Evolutionary conservation across 345 rosid species (phyloP).

Genomic region (Citrus sp.): DNA sequence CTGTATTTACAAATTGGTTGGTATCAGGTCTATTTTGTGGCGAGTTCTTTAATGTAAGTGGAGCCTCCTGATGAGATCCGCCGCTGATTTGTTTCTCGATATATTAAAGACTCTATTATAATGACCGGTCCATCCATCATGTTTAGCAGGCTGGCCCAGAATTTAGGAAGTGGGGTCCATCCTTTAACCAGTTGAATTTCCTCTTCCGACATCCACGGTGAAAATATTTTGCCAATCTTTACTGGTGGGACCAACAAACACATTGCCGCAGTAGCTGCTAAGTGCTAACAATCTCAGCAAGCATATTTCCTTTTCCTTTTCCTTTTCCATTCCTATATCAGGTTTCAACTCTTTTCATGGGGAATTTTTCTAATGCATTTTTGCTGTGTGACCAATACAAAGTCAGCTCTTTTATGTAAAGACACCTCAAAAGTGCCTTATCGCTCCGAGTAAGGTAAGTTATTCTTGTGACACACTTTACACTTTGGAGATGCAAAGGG

Average conservation of each 20-base stretch:
- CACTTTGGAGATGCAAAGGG: slow-evolving; percentile 1
- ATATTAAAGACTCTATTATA: background rate
- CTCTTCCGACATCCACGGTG: background rate
- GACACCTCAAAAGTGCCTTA: background rate
- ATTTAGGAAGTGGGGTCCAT: slow-evolving; percentile 12
- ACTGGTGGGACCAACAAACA: background rate
- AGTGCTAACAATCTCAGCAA: background rate
- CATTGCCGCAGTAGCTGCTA: background rate
- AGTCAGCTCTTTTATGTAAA: background rate
- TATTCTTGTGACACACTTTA: slow-evolving; percentile 11
- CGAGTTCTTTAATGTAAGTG: background rate
- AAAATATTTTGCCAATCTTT: background rate
- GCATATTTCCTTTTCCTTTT: background rate
- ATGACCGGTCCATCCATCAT: background rate
- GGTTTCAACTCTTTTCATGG: background rate
- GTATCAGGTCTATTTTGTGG: background rate
- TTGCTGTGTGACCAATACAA: background rate
- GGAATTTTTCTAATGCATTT: background rate
- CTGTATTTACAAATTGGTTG: slow-evolving; percentile 10
- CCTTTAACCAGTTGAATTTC: background rate
- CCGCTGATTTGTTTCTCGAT: background rate
- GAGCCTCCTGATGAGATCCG: background rate
- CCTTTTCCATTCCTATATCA: background rate
- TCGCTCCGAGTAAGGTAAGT: background rate
- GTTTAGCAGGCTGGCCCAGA: background rate